phyloP scores from a whole-genome alignment of 495 filamentous ascomycete genomes.

The Tuber microsphaerosporum region DNA sequence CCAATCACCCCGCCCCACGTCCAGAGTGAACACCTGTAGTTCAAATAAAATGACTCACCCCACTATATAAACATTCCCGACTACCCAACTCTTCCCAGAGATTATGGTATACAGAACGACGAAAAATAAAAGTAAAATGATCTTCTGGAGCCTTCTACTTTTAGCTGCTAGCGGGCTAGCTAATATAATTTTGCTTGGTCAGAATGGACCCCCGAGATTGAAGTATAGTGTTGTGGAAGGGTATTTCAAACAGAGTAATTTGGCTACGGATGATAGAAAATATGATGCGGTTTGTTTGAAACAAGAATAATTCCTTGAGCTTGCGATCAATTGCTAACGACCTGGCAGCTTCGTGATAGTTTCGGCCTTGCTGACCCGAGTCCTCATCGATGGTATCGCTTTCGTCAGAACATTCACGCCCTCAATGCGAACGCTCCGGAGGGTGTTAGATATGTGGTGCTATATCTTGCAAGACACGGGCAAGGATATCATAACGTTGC shows the following conservation, averaged over 20 bases:
- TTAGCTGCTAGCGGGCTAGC: not conserved
- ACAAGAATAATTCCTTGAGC: not conserved
- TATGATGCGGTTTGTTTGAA: conserved; percentile 53
- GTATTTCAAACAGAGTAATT: conserved; percentile 65
- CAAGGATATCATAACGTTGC: conserved; percentile 38
- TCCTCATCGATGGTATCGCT: conserved; percentile 56
- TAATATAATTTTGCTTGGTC: not conserved
- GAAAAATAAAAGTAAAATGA: not conserved
- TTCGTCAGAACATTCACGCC: conserved; percentile 51
- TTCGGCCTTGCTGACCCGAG: conserved; percentile 48
- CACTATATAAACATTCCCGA: not conserved
- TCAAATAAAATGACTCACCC: not conserved
- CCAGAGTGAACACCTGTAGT: not conserved
- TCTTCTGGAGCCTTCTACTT: not conserved
- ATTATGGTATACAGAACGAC: not conserved
- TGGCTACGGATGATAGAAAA: conserved; percentile 52
- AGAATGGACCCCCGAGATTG: conserved; percentile 33
- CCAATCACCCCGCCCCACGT: conserved; percentile 5
- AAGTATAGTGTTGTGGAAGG: conserved; percentile 61
- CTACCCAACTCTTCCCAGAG: not conserved
- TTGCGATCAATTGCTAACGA: not conserved
- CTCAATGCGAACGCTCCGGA: conserved; percentile 49
- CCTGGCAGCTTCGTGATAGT: conserved; percentile 52
- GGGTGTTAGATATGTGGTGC: conserved; percentile 29
- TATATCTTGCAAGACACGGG: conserved; percentile 35